Evolutionary conservation across 1,284 basidiomycete genomes (phyloP), one percentile per base, ranked within the genome.

Genomic region (Naganishia sp.): DNA sequence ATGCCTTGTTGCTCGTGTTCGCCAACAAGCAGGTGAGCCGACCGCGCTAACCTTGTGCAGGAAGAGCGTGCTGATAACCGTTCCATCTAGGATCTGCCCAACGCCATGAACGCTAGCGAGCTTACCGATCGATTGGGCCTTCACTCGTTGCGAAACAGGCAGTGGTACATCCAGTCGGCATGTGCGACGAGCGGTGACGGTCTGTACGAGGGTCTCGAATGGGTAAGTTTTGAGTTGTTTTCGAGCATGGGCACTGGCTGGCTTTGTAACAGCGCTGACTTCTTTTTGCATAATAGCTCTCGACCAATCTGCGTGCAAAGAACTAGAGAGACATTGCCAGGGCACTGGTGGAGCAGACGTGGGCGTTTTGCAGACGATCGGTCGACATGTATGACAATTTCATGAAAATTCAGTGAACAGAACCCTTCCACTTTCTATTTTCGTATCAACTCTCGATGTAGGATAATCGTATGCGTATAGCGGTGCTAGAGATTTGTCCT

Each of bases 61-160:
- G 7, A 39, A 39, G 0, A 10, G 10, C 10, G 35, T 39, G 7
- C 35, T 9, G 10, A 39, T 39, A 39, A 9, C 13, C 35, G 18
- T 42, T n/a, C n/a, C 31, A 21, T 46, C 1, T 65, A 79, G 79
- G 94, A 97, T 87, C 83, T 97, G 74, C 94, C 94, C 72, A 96
- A 97, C 80, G 96, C 96, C 71, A 99, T 99, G 95, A 97, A 95
- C 81, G 95, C 96, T 45, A 92, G 96, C 71, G 96, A 99, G 82
- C 97, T 99, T 79, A 99, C 96, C 70, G 96, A 99, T 83, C 99
- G 99, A 83, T 92, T 99, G 73, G 96, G 96, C 71, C 88, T 99
- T 68, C 95, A 57, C 58, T 65, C 63, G 52, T 52, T 67, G 62
- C 66, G 56, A 80, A 91, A 98, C 84, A 86, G 96, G 83, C 91